phyloP scores from a whole-genome alignment of 768 basidiomycete genomes.

The Kwoniella europaea region DNA sequence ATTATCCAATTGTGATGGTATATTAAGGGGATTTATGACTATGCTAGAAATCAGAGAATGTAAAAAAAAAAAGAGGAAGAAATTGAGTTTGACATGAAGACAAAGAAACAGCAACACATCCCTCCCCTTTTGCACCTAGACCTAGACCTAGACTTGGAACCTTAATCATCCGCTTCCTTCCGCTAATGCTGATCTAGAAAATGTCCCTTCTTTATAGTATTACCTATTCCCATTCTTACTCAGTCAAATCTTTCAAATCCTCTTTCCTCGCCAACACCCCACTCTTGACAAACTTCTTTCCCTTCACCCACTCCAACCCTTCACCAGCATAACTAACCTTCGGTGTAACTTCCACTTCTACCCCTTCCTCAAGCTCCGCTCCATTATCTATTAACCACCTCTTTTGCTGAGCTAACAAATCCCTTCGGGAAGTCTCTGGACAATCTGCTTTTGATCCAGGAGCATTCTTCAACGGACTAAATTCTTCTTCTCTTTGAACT shows the following conservation, averaged over 20 bases:
- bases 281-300: slow-evolving; percentile 76
- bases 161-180: no score
- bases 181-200: no score
- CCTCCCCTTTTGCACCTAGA: no score
- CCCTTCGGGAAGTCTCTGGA: slow-evolving; percentile 84
- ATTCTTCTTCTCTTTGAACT: slow-evolving; percentile 85
- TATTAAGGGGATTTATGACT: no score
- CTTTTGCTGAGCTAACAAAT: slow-evolving; percentile 84
- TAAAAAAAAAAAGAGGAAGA: no score
- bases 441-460: slow-evolving; percentile 89
- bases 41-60: no score
- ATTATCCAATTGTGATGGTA: no score
- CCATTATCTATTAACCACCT: slow-evolving; percentile 82
- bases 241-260: slow-evolving; percentile 15
- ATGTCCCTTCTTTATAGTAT: not conserved
- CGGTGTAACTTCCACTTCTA: slow-evolving; percentile 90
- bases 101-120: no score
- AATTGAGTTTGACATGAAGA: no score
- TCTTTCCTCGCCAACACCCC: slow-evolving; percentile 60
- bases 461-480: slow-evolving; percentile 96
- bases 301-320: slow-evolving; percentile 77
- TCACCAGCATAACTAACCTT: slow-evolving; percentile 89
- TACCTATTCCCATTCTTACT: not conserved
- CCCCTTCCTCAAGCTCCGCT: slow-evolving; percentile 70
- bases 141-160: no score